Base-by-base conservation (phyloP, 148 eudicot genomes). In the Heliosperma pusillum region DNA sequence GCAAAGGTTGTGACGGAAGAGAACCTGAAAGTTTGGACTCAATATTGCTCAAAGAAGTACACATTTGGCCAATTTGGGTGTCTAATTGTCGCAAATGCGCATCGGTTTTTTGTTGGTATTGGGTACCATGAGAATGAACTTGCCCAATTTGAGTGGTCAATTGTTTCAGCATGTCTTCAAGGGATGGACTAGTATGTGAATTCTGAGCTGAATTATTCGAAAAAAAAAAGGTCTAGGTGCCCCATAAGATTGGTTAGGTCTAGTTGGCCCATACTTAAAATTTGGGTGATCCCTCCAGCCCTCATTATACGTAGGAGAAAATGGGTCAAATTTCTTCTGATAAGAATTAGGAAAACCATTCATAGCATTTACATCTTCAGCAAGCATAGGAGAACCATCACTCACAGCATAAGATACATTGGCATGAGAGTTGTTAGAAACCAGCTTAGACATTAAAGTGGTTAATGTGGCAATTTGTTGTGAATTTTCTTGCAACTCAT, bases 381-480 rank as follows among this genome's bases (percentile, higher is more conserved):
- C 8, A 16, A 27, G 62, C 26, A 57, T 3, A 29, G 40, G 40
- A 29, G 50, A 72, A 55, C 2, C 16, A 30, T 71, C 57, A 47
- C 0, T 25, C 13, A 30, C 24, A 7, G 52, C 16, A 24, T 30
- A 27, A 36, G 66, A 59, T 1, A 73, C 76, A 40, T 17, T 60
- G 33, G 36, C 52, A 30, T 12, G 62, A 59, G 67, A 73, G 15
- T 26, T 40, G 29, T 44, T 74, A 44, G 22, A n/a, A 62, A 74
- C 52, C 33, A 58, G 62, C 4, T 72, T 72, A 60, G 76, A 73
- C 53, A 73, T 42, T 12, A 73, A 36, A 42, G 76, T 60, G 21
- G 67, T 73, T 52, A 73, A 60, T 12, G 30, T 73, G 21, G 76
- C 66, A 73, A 73, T 73, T 15, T 73, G 76, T 73, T 59, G 67